Conservation (phyloP, 495 filamentous ascomycete species). For the Penicillium atrosanguineum region DNA sequence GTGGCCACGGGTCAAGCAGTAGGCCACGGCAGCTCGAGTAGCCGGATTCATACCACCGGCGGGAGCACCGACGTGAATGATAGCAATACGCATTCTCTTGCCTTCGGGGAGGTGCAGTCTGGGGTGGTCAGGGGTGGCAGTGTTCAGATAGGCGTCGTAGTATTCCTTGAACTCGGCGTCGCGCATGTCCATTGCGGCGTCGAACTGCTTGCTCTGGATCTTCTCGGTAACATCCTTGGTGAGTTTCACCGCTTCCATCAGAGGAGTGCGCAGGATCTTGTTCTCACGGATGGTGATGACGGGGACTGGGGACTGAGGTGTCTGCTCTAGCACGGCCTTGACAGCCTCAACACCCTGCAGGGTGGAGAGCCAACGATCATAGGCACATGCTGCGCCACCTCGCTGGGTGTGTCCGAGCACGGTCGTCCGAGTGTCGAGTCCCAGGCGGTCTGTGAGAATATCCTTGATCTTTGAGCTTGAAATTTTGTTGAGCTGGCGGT, state of each 20-base stretch:
- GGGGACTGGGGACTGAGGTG: slow-evolving; percentile 83
- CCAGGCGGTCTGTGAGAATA: slow-evolving; percentile 74
- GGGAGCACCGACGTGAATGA: slow-evolving; percentile 95
- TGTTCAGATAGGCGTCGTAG: slow-evolving; percentile 84
- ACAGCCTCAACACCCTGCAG: slow-evolving; percentile 96
- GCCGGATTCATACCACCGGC: slow-evolving; percentile 99
- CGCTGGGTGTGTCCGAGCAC: slow-evolving; percentile 95
- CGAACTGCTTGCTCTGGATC: slow-evolving; percentile 80
- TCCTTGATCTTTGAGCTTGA: slow-evolving; percentile 77
- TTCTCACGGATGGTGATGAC: slow-evolving; percentile 97
- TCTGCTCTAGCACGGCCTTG: slow-evolving; percentile 89
- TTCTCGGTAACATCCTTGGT: slow-evolving; percentile 80
- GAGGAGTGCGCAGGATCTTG: slow-evolving; percentile 85
- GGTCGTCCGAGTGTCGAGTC: slow-evolving; percentile 89
- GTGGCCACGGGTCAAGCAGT: slow-evolving; percentile 91
- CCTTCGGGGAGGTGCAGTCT: slow-evolving; percentile 62
- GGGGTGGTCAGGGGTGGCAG: slow-evolving; percentile 68
- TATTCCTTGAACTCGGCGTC: slow-evolving; percentile 96
- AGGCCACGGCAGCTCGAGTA: slow-evolving; percentile 91
- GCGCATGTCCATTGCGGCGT: slow-evolving; percentile 77
- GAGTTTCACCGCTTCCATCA: slow-evolving; percentile 82
- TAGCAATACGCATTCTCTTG: slow-evolving; percentile 89
- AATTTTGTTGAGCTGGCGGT: slow-evolving; percentile 82
- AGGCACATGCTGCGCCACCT: slow-evolving; percentile 87
- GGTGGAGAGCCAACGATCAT: slow-evolving; percentile 91